Evolutionary conservation across 1,139 yeast species (phyloP).

Genomic region (Pichia sp.): DNA sequence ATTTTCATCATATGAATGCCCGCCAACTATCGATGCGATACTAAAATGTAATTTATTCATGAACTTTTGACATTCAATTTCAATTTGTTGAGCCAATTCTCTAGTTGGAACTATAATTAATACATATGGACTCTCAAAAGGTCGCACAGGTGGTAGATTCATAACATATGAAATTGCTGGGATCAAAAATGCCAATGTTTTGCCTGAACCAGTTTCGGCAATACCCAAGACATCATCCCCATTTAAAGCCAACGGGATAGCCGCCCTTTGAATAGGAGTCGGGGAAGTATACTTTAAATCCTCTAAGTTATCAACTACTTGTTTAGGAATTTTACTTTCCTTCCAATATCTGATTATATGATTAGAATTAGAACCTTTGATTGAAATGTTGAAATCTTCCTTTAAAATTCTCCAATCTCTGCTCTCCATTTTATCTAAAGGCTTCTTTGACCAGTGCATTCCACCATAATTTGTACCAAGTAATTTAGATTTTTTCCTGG

Average conservation of each 20-base stretch:
- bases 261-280: slow-evolving; percentile 85
- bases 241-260: slow-evolving; percentile 66
- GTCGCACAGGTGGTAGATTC: slow-evolving; percentile 33
- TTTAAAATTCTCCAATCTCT: slow-evolving; percentile 88
- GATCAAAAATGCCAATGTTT: slow-evolving; percentile 75
- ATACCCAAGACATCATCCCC: slow-evolving; percentile 71
- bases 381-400: slow-evolving; percentile 67
- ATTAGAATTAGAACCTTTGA: slow-evolving; percentile 46
- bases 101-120: slow-evolving; percentile 85
- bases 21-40: slow-evolving; percentile 73
- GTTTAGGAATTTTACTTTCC: slow-evolving; percentile 47
- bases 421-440: slow-evolving; percentile 55
- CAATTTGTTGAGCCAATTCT: slow-evolving; percentile 86
- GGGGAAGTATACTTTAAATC: slow-evolving; percentile 53
- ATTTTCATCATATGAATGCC: slow-evolving; percentile 77
- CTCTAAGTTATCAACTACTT: slow-evolving; percentile 36
- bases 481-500: slow-evolving; percentile 8
- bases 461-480: background rate
- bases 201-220: slow-evolving; percentile 97
- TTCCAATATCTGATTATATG: slow-evolving; percentile 72
- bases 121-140: slow-evolving; percentile 56
- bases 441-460: slow-evolving; percentile 67
- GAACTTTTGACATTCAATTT: slow-evolving; percentile 55
- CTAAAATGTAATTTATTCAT: slow-evolving; percentile 37
- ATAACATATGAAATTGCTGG: slow-evolving; percentile 62